Conservation (phyloP, 768 basidiomycete genomes). For the Suillus variegatus region DNA sequence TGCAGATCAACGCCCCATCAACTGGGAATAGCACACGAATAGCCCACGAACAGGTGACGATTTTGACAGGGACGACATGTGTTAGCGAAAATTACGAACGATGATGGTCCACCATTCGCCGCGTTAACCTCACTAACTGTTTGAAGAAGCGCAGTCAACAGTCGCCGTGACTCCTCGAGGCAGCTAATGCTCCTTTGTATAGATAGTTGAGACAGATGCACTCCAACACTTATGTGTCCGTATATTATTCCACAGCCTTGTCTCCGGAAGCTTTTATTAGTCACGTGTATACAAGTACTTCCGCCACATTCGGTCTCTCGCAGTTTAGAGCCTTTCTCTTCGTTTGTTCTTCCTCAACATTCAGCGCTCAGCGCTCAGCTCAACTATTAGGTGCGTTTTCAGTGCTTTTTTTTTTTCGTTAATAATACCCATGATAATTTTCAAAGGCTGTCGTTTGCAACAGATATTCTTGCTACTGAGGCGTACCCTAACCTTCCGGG, state of each 20-base stretch:
- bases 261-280: constrained; percentile 4
- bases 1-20: background rate
- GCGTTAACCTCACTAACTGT: constrained; percentile 2
- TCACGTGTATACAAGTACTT: constrained; percentile 16
- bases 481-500: constrained; percentile 13
- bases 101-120: background rate
- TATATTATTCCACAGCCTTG: constrained; percentile 15
- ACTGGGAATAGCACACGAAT: background rate
- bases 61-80: constrained; percentile 10
- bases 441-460: background rate
- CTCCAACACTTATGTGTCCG: constrained; percentile 20
- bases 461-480: constrained; percentile 9
- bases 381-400: constrained; percentile 7
- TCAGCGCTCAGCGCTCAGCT: background rate
- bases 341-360: constrained; percentile 12
- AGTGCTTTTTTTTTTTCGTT: background rate
- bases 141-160: constrained; percentile 1
- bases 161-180: constrained; percentile 25
- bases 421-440: background rate
- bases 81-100: background rate
- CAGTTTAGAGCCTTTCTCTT: constrained; percentile 17
- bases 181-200: constrained; percentile 11
- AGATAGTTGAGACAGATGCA: background rate
- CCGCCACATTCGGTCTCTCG: constrained; percentile 18
- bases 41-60: background rate